These are phyloP conservation scores for Solanum rostratum DNA, from an alignment of 257 asterid species.

Conservation along the genomic window DNA sequence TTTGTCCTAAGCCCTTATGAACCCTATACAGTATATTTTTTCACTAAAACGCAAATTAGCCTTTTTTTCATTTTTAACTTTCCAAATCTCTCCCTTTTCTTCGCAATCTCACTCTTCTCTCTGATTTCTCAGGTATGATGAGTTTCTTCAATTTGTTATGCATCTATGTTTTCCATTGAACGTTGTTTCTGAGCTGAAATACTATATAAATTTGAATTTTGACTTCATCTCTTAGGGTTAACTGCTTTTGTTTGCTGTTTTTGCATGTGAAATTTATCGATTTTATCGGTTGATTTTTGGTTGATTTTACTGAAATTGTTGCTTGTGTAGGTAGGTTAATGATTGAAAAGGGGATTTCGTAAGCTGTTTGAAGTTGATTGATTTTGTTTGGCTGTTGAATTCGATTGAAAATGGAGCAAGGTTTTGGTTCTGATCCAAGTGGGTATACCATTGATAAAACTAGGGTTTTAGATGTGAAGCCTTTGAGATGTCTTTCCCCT, in stretches of 20 bases:
- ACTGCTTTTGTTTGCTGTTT: not conserved
- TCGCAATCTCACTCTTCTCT: not conserved
- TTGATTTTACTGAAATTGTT: not conserved
- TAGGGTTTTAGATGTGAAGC: conserved; percentile 66
- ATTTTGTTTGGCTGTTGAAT: not conserved
- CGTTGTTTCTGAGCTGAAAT: not conserved
- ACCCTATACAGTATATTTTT: not conserved
- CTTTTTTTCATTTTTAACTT: not conserved
- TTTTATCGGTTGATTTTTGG: not conserved
- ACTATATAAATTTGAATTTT: not conserved
- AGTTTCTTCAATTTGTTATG: not conserved
- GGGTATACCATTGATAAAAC: conserved; percentile 44
- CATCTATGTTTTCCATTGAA: not conserved
- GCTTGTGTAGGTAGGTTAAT: not conserved
- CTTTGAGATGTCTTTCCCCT: conserved; percentile 69
- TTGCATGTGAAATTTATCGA: not conserved
- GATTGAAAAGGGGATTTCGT: not conserved
- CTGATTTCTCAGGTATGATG: not conserved
- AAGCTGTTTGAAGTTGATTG: not conserved
- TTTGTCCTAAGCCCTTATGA: not conserved
- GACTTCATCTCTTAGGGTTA: not conserved
- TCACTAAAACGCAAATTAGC: no score
- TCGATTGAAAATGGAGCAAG: conserved; percentile 50
- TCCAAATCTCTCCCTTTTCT: not conserved
- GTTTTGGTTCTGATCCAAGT: conserved; percentile 26